These are phyloP conservation scores for Mortierella sp. DNA, from an alignment of 371 early-diverging fungal genomes.

Conservation along the genomic window DNA sequence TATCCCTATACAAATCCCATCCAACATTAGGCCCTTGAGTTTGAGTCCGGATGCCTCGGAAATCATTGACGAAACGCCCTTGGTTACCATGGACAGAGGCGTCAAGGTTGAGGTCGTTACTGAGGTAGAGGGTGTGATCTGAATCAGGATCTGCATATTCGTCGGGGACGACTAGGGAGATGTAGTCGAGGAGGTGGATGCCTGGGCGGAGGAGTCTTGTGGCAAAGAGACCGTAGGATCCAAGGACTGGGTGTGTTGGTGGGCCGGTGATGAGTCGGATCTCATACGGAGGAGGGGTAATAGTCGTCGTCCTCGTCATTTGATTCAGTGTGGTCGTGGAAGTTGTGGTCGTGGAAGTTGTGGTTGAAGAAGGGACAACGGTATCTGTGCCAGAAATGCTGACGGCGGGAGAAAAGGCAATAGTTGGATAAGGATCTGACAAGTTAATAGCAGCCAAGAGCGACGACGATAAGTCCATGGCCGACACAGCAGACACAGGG, in stretches of 20 bases:
- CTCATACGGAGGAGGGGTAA: conserved; percentile 23
- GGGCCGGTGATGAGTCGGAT: conserved; percentile 39
- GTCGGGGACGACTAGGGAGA: conserved; percentile 47
- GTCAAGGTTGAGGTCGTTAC: conserved; percentile 51
- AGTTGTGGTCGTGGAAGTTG: not conserved
- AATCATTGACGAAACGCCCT: conserved; percentile 55
- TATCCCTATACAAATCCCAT: conserved; percentile 52
- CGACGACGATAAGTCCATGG: not conserved
- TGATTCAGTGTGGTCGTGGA: not conserved
- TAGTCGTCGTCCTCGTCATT: not conserved
- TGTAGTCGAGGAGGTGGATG: conserved; percentile 48
- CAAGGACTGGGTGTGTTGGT: conserved; percentile 47
- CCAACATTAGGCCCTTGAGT: conserved; percentile 49
- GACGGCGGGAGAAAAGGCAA: not conserved
- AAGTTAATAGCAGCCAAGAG: conserved; percentile 6
- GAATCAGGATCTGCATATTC: conserved; percentile 47
- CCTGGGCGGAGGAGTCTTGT: conserved; percentile 39
- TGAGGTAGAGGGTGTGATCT: conserved; percentile 52
- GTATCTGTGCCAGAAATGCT: not conserved
- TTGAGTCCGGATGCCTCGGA: conserved; percentile 40
- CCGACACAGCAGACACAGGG: not conserved
- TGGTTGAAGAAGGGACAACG: not conserved
- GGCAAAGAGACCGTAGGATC: conserved; percentile 54
- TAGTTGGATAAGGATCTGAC: not conserved
- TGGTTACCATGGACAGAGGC: conserved; percentile 53